phyloP scores from a whole-genome alignment of 495 filamentous ascomycete genomes.

The Podospora tetraspora region DNA sequence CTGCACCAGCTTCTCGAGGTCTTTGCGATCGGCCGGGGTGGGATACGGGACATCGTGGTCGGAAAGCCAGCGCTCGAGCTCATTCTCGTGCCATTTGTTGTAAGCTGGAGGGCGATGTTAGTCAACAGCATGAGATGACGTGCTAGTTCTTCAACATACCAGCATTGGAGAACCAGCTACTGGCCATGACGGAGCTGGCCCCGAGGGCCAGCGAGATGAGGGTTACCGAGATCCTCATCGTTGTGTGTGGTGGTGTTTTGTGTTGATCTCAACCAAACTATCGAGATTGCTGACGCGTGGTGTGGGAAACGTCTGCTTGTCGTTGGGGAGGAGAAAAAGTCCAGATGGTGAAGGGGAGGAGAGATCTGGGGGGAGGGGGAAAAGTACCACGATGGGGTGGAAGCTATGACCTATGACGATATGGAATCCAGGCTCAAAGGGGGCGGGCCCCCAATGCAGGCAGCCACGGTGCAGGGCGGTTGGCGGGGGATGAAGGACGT shows the following conservation, averaged over 20 bases:
- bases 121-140: no score
- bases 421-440: slow-evolving; percentile 7
- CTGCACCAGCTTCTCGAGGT: slow-evolving; percentile 79
- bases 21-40: slow-evolving; percentile 75
- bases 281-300: background rate
- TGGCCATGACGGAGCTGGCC: slow-evolving; percentile 61
- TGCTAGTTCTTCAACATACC: no score
- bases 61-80: slow-evolving; percentile 94
- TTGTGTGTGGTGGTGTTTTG: slow-evolving; percentile 9
- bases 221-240: slow-evolving; percentile 71
- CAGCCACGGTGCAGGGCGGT: background rate
- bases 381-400: background rate
- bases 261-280: background rate
- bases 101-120: slow-evolving; percentile 52
- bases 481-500: slow-evolving; percentile 24
- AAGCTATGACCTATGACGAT: slow-evolving; percentile 7
- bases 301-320: background rate
- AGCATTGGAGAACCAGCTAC: slow-evolving; percentile 77
- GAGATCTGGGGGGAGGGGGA: background rate
- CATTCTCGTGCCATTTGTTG: slow-evolving; percentile 98
- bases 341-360: background rate
- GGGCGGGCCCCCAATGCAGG: background rate
- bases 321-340: background rate
- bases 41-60: slow-evolving; percentile 89
- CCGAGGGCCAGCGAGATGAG: slow-evolving; percentile 66